Evolutionary conservation across 495 filamentous ascomycete genomes (phyloP).

Genomic region (Gamarada debralockiae): DNA sequence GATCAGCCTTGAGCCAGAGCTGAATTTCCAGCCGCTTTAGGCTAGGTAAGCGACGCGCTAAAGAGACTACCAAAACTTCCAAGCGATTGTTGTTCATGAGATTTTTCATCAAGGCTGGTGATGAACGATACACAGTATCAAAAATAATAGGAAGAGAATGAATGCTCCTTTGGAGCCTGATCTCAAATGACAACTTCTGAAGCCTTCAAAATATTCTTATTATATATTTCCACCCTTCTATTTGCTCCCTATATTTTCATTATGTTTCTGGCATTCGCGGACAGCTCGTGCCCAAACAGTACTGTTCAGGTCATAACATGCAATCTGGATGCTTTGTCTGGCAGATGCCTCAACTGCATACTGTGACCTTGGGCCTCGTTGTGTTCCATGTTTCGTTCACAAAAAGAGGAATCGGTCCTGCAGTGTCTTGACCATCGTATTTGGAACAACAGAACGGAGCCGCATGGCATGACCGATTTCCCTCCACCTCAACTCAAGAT

Average conservation of each 20-base stretch:
- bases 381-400: too few species aligned
- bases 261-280: too few species aligned
- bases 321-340: too few species aligned
- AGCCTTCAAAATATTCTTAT: conserved; percentile 27
- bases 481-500: too few species aligned
- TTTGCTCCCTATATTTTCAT: neutral
- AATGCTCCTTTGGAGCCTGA: conserved; percentile 48
- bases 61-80: conserved; percentile 1
- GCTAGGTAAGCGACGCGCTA: neutral
- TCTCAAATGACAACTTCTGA: conserved; percentile 53
- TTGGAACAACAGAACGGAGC: too few species aligned
- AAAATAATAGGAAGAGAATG: conserved; percentile 59
- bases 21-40: conserved; percentile 2
- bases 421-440: too few species aligned
- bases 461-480: too few species aligned
- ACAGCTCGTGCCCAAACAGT: too few species aligned
- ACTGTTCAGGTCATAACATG: too few species aligned
- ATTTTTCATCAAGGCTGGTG: conserved; percentile 39
- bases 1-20: neutral
- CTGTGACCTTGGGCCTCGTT: too few species aligned
- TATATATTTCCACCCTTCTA: neutral
- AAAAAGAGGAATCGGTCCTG: too few species aligned
- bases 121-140: conserved; percentile 47
- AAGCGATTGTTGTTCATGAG: neutral
- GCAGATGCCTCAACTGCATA: too few species aligned